Evolutionary conservation across 345 rosid species (phyloP).

Genomic region (Trapa bicornis): DNA sequence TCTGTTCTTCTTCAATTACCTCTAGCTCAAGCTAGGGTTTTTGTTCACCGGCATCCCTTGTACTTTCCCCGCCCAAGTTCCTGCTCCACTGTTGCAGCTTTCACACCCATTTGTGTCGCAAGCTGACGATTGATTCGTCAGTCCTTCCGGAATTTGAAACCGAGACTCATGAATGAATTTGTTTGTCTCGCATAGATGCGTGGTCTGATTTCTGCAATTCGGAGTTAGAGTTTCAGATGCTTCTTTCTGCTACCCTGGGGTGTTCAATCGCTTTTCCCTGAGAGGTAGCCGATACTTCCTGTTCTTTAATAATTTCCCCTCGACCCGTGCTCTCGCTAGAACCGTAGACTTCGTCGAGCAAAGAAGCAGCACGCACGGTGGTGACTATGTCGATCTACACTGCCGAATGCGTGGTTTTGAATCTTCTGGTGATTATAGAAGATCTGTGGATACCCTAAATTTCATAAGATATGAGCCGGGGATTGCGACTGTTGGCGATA

Average conservation of each 20-base stretch:
- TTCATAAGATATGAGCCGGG: constrained; percentile 17
- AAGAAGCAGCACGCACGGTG: neutral
- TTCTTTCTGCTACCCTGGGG: neutral
- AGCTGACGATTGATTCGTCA: too few relatives aligned
- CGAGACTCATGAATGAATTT: too few relatives aligned
- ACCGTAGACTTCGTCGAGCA: constrained; percentile 2
- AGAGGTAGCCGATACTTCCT: neutral
- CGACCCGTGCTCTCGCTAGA: constrained; percentile 15
- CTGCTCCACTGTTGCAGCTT: too few relatives aligned
- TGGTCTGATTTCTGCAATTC: too few relatives aligned
- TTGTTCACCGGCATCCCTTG: too few relatives aligned
- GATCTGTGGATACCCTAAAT: constrained; percentile 16
- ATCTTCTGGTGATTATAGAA: constrained; percentile 17
- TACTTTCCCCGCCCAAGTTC: too few relatives aligned
- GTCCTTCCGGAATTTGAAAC: too few relatives aligned
- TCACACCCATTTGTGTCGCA: too few relatives aligned
- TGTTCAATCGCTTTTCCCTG: neutral
- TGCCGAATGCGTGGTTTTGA: constrained; percentile 16
- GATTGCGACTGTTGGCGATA: constrained; percentile 19
- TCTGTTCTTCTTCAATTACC: too few relatives aligned
- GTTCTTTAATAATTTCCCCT: constrained; percentile 8
- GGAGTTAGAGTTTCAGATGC: neutral
- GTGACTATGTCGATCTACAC: constrained; percentile 15
- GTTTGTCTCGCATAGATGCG: too few relatives aligned
- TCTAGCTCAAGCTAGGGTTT: too few relatives aligned